Evolutionary conservation across 805 yeast genomes (phyloP).

Genomic region (Kuraishia hungarica): DNA sequence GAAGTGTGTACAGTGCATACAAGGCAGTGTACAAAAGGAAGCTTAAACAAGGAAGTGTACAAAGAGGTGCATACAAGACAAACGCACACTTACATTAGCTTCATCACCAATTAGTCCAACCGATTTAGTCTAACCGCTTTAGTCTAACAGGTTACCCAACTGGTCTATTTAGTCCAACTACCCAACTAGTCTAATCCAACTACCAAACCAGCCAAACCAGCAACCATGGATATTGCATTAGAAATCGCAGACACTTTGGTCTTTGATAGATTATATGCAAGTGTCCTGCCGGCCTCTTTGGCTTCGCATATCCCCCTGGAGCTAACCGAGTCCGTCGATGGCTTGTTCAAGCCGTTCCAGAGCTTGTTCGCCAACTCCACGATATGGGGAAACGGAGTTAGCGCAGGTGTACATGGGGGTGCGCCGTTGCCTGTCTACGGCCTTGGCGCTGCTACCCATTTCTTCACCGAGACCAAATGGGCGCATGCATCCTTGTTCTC

Average conservation of each 20-base stretch:
- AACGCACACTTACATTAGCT: too few species aligned
- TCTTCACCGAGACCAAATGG: slow-evolving; percentile 46
- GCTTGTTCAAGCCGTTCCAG: neutral
- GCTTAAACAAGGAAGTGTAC: too few species aligned
- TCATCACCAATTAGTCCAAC: too few species aligned
- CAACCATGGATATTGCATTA: slow-evolving; percentile 82
- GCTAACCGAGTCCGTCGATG: neutral
- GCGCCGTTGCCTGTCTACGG: slow-evolving; percentile 25
- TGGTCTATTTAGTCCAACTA: neutral
- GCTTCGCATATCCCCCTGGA: slow-evolving; percentile 20
- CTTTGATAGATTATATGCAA: slow-evolving; percentile 71
- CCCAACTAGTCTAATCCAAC: neutral
- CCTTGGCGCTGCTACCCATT: slow-evolving; percentile 34
- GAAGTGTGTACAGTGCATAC: too few species aligned
- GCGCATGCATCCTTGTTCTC: slow-evolving; percentile 62
- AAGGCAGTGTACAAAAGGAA: too few species aligned
- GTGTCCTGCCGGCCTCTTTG: slow-evolving; percentile 50
- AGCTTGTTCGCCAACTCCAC: neutral
- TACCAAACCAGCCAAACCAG: too few species aligned
- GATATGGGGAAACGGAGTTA: neutral
- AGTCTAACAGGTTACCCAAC: too few species aligned
- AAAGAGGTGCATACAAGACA: too few species aligned
- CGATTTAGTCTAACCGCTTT: too few species aligned
- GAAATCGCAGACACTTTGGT: slow-evolving; percentile 69
- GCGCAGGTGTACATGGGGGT: neutral